Evolutionary conservation across 2,329 filamentous ascomycete genomes (phyloP), one percentile per base, ranked within the genome.

Genomic region (Seiridium unicorne): DNA sequence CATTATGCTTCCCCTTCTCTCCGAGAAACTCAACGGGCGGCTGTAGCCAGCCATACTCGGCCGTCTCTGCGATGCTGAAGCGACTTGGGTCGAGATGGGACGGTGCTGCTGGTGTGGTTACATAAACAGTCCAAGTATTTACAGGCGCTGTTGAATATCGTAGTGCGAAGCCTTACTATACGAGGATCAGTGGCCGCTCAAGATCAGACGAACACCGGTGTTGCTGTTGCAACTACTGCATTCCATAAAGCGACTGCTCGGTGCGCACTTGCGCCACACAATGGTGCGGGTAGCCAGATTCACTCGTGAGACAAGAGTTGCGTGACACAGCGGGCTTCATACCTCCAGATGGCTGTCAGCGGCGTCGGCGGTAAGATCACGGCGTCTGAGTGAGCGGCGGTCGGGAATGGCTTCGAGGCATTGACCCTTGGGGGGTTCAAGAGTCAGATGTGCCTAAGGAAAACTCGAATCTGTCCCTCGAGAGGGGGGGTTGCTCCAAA

Each of bases 11-110:
- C 84, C 84, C 73, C 86, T 79, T 68, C 86, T 77, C 69, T 86
- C 84, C 7, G 85, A 86, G 67, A 89, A 84, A 73, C 85, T 85
- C 64, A 84, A 75, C 42, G 84, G 81, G 68, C 79, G 78, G 56
- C 73, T 71, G 63, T 81, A 81, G 48, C 74, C 72, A 60, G 75
- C 72, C 79, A 82, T 82, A 32, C 44, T 44, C 34, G 7, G 51
- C 38, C 31, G 35, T 34, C 32, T 31, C 34, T 34, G 49, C 18
- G 49, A 5, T 53, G 49, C 18, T 36, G 32, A 32, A 53, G 49
- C 49, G n/a, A 35, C 34, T n/a, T 53, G 32, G 49, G 35, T 38
- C 32, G 32, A 53, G 38, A 31, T 42, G 18, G 36, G 44, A 35
- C 31, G 9, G 35, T 26, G 18, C 18, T 26, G 18, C 18, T 26